Base-by-base conservation (phyloP, 768 basidiomycete genomes). In the Kwoniella shandongensis region DNA sequence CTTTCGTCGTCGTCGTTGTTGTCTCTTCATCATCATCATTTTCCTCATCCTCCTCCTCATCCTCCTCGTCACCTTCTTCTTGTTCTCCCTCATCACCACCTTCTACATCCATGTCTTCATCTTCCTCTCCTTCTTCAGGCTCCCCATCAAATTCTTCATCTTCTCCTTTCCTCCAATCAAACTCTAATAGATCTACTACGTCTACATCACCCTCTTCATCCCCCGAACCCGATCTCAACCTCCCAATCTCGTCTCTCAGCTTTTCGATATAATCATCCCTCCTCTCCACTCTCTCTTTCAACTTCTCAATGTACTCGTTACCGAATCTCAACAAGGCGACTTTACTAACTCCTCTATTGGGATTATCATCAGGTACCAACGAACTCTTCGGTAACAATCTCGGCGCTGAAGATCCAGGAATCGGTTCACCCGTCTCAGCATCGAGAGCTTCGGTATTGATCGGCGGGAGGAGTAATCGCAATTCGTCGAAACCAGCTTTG, bases 261-360 rank as follows among this genome's bases (percentile, higher is more conserved):
- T 66, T 78, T 55, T 73, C 79, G 65, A 94, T 88, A 78, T 91
- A 90, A 44, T 81, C 82, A 69, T 96, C 90, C 61, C 92, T 78
- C 69, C 88, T 81, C 51, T 88, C 86, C 46, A 93, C 83, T 27
- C 88, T 83, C 17, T 79, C 85, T 59, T 88, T 88, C 67, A 96
- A 81, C 60, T 83, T 79, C 63, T 86, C 81, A 61, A 97, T 86
- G 72, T 82, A 93, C 73, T 91, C 88, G 75, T 97, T 97, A 32
- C 88, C 89, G 69, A 89, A 93, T 57, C 90, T 85, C 53, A 97
- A 77, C 35, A 97, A 79, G 77, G 94, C 92, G 54, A 96, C 79
- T 80, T 96, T 97, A 80, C 89, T 91, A 45, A 97, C 91, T 15
- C 86, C 86, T 69, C 92, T 88, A 76, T 97, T 97, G 10, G 92